Conservation (phyloP, 352 stramenopile species). For the Phytopythium kandeliae region DNA sequence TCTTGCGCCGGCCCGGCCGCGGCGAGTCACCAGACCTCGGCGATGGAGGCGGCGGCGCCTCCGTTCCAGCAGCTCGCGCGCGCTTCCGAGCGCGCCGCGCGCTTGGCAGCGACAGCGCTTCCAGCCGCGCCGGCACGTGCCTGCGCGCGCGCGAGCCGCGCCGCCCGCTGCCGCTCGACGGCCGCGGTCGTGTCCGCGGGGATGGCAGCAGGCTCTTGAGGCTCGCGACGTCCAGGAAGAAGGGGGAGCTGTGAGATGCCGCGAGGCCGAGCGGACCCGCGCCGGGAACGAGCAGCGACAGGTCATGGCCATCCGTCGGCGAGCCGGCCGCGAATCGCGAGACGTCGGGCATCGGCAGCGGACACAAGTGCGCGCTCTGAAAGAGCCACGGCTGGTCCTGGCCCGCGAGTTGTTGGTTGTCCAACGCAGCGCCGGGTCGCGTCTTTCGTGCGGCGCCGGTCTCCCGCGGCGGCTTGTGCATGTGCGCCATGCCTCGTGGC, state of each 20-base stretch:
- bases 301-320: not conserved
- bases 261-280: not conserved
- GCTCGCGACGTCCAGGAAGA: constrained; percentile 63
- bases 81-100: constrained; percentile 6
- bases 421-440: not conserved
- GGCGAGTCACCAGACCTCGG: too few relatives aligned
- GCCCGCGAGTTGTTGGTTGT: constrained; percentile 4
- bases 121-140: constrained; percentile 25
- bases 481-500: not conserved
- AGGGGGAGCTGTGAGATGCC: constrained; percentile 23
- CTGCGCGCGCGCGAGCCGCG: constrained; percentile 11
- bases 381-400: constrained; percentile 66
- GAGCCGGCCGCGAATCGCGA: not conserved
- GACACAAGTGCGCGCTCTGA: constrained; percentile 44
- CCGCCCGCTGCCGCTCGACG: constrained; percentile 12
- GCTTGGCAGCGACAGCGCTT: constrained; percentile 24
- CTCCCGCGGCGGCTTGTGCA: not conserved
- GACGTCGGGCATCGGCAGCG: constrained; percentile 4
- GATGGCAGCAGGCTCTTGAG: constrained; percentile 52
- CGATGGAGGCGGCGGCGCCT: constrained; percentile 2
- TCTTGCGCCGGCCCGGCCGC: constrained; percentile 25
- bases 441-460: not conserved
- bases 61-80: constrained; percentile 5
- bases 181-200: constrained; percentile 11
- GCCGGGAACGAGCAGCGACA: constrained; percentile 5